Evolutionary conservation across 1,284 basidiomycete genomes (phyloP).

Genomic region (Volvariella volvacea): DNA sequence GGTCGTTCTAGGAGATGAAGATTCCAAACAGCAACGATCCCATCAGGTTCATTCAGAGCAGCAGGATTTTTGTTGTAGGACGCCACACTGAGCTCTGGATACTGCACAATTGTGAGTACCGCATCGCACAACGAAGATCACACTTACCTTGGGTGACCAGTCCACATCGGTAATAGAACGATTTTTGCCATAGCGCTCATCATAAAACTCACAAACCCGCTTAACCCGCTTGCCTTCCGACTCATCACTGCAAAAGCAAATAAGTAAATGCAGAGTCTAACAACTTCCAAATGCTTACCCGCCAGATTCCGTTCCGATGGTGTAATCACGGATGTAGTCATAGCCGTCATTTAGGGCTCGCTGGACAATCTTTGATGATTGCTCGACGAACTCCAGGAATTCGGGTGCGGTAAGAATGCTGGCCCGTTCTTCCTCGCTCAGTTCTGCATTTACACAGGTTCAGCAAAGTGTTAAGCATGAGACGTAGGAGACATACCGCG

Average conservation of each 20-base stretch:
- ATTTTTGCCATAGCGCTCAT: conserved; percentile 84
- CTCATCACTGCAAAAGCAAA: conserved; percentile 62
- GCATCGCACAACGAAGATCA: conserved; percentile 3
- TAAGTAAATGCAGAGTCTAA: neutral
- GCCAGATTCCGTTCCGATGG: conserved; percentile 71
- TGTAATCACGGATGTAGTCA: conserved; percentile 96
- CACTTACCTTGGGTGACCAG: conserved; percentile 88
- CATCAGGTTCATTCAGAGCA: conserved; percentile 90
- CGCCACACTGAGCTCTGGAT: conserved; percentile 90
- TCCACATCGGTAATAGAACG: conserved; percentile 94
- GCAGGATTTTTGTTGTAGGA: conserved; percentile 96
- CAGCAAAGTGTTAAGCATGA: neutral
- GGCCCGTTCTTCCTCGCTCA: conserved; percentile 78
- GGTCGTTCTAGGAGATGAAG: conserved; percentile 90
- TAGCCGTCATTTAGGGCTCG: conserved; percentile 95
- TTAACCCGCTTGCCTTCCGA: conserved; percentile 86
- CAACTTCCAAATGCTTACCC: conserved; percentile 38
- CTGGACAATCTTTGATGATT: conserved; percentile 93
- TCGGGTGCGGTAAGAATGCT: conserved; percentile 82
- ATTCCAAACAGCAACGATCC: conserved; percentile 97
- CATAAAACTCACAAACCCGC: conserved; percentile 82
- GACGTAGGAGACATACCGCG: conserved; percentile 38
- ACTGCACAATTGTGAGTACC: conserved; percentile 40
- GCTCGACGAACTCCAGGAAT: conserved; percentile 90
- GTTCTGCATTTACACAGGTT: conserved; percentile 40